Conservation (phyloP, 495 filamentous ascomycete genomes). For the Xylaria bambusicola region DNA sequence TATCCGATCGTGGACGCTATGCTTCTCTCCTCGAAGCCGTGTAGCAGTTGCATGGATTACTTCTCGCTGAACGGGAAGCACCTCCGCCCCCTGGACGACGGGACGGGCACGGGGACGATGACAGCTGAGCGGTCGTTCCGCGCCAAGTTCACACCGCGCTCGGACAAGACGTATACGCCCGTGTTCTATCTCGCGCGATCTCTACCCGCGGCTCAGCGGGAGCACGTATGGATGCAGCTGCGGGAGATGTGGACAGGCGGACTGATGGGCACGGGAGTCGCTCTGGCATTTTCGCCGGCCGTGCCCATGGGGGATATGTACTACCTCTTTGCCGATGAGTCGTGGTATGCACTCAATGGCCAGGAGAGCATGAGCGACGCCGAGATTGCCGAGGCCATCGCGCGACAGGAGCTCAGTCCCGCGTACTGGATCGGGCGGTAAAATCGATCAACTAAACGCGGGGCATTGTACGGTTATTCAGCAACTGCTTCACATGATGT, state of each 20-base stretch:
- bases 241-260: conserved; percentile 28
- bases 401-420: conserved; percentile 26
- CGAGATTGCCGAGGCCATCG: conserved; percentile 32
- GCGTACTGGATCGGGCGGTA: conserved; percentile 33
- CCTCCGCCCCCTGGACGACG: conserved; percentile 26
- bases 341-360: conserved; percentile 33
- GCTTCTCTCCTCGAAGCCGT: conserved; percentile 31
- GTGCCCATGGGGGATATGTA: conserved; percentile 27
- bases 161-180: conserved; percentile 32
- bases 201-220: conserved; percentile 23
- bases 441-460: too few relatives aligned
- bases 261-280: conserved; percentile 6
- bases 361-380: conserved; percentile 33
- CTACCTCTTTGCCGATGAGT: conserved; percentile 27
- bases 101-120: background rate
- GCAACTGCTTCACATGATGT: too few relatives aligned
- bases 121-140: conserved; percentile 22
- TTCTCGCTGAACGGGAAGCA: conserved; percentile 32
- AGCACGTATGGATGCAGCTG: conserved; percentile 26
- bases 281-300: conserved; percentile 21
- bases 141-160: conserved; percentile 32
- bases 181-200: conserved; percentile 31
- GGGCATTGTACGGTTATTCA: too few relatives aligned
- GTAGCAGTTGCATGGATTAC: conserved; percentile 29
- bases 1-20: conserved; percentile 34